Evolutionary conservation across 2,329 filamentous ascomycete genomes (phyloP).

Genomic region (Fusarium gaditjirri): DNA sequence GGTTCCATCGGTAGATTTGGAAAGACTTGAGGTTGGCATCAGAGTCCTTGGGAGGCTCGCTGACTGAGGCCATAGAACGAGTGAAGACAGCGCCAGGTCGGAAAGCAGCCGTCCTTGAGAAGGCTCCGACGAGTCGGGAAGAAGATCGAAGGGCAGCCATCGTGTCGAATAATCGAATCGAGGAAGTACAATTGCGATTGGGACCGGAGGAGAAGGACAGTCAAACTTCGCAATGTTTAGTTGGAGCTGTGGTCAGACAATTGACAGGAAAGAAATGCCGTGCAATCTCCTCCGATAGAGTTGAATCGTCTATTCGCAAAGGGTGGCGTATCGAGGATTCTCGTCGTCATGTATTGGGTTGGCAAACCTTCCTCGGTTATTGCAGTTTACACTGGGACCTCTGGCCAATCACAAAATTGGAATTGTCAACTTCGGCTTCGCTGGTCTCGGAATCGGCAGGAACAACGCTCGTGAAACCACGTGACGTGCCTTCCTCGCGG

Average conservation of each 20-base stretch:
- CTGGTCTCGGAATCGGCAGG: slow-evolving; percentile 38
- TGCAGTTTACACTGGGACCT: slow-evolving; percentile 33
- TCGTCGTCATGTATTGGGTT: slow-evolving; percentile 45
- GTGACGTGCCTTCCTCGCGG: slow-evolving; percentile 2
- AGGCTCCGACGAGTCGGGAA: slow-evolving; percentile 62
- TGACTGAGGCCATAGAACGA: slow-evolving; percentile 66
- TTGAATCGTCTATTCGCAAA: slow-evolving; percentile 37
- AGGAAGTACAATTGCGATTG: slow-evolving; percentile 24
- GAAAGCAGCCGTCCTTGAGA: slow-evolving; percentile 54
- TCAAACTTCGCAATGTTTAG: slow-evolving; percentile 38
- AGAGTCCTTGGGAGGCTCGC: slow-evolving; percentile 68
- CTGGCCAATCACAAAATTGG: slow-evolving; percentile 41
- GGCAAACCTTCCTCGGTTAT: slow-evolving; percentile 49
- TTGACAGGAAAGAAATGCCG: slow-evolving; percentile 44
- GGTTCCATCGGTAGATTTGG: slow-evolving; percentile 99
- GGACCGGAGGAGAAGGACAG: slow-evolving; percentile 43
- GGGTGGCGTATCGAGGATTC: slow-evolving; percentile 41
- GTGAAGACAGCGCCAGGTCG: slow-evolving; percentile 56
- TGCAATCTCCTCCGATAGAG: slow-evolving; percentile 44
- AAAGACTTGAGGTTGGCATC: slow-evolving; percentile 88
- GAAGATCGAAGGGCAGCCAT: slow-evolving; percentile 73
- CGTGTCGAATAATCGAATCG: slow-evolving; percentile 41
- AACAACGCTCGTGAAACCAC: slow-evolving; percentile 41
- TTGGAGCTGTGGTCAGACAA: slow-evolving; percentile 37
- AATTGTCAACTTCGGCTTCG: slow-evolving; percentile 48